Evolutionary conservation across 768 basidiomycete species (phyloP).

Genomic region (Rhodotorula toruloides): DNA sequence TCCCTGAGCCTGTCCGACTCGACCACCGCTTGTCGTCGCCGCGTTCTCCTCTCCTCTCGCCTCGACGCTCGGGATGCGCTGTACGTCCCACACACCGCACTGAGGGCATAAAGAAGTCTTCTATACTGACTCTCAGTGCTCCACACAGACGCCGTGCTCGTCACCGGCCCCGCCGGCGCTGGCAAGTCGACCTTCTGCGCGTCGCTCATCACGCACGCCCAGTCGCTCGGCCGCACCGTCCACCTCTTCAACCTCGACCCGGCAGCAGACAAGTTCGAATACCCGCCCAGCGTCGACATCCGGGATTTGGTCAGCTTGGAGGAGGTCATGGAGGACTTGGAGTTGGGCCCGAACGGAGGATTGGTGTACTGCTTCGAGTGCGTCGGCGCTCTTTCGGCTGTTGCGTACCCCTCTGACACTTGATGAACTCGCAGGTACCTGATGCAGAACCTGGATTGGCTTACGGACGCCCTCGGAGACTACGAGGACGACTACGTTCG

Average conservation of each 20-base stretch:
- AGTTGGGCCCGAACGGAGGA: constrained; percentile 94
- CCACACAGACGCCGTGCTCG: constrained; percentile 36
- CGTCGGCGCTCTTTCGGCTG: constrained; percentile 47
- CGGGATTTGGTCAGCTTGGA: constrained; percentile 82
- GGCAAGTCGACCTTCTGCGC: constrained; percentile 93
- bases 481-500: constrained; percentile 85
- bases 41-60: not conserved
- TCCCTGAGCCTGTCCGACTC: not conserved
- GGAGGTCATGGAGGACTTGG: constrained; percentile 92
- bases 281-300: constrained; percentile 89
- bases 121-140: not conserved
- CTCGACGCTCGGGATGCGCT: constrained; percentile 4
- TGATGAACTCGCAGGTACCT: constrained; percentile 63
- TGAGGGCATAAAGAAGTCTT: no score
- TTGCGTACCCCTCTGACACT: not conserved
- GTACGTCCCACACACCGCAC: not conserved
- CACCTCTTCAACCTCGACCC: constrained; percentile 98
- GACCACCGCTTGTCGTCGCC: not conserved
- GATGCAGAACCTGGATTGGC: constrained; percentile 95
- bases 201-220: constrained; percentile 82
- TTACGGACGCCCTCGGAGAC: constrained; percentile 89
- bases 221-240: constrained; percentile 68
- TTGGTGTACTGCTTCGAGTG: constrained; percentile 99
- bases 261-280: constrained; percentile 87
- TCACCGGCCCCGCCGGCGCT: constrained; percentile 84